phyloP scores from a whole-genome alignment of 768 basidiomycete genomes.

The Auricularia auricula-judae region DNA sequence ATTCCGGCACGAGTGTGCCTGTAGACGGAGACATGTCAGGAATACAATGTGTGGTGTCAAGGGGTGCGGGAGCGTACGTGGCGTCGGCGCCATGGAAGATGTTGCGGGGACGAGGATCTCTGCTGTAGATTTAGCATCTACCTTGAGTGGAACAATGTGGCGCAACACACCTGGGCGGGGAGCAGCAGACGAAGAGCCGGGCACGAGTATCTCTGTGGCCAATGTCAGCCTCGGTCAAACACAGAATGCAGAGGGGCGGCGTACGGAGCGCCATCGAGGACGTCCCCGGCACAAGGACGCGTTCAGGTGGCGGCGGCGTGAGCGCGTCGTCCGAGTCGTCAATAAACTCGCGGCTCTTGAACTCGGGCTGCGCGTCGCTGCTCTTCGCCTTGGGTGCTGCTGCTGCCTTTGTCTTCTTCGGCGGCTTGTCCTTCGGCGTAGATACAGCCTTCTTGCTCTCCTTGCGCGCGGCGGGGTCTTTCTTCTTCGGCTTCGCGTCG shows the following conservation, averaged over 20 bases:
- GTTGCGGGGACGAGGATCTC: background rate
- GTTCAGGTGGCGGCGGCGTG: conserved; percentile 7
- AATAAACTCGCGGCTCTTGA: conserved; percentile 36
- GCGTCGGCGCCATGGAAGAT: background rate
- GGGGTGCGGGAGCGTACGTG: too few relatives aligned
- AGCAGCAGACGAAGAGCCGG: background rate
- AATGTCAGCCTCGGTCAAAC: too few relatives aligned
- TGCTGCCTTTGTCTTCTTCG: conserved; percentile 17
- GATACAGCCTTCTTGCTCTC: background rate
- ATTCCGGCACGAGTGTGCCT: too few relatives aligned
- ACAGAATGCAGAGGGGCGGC: too few relatives aligned
- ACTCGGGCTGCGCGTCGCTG: conserved; percentile 9
- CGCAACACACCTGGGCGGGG: background rate
- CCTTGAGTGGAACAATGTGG: background rate
- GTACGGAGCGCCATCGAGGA: background rate
- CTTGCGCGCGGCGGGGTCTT: background rate
- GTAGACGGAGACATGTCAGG: background rate
- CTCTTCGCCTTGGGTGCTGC: conserved; percentile 20
- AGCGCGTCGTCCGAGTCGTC: conserved; percentile 22
- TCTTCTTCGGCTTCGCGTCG: background rate
- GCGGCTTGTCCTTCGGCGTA: conserved; percentile 1
- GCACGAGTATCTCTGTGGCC: background rate
- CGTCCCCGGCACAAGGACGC: background rate
- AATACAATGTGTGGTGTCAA: too few relatives aligned
- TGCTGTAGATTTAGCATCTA: background rate